Evolutionary conservation across 306 rosid genomes (phyloP).

Genomic region (Vigna angularis): DNA sequence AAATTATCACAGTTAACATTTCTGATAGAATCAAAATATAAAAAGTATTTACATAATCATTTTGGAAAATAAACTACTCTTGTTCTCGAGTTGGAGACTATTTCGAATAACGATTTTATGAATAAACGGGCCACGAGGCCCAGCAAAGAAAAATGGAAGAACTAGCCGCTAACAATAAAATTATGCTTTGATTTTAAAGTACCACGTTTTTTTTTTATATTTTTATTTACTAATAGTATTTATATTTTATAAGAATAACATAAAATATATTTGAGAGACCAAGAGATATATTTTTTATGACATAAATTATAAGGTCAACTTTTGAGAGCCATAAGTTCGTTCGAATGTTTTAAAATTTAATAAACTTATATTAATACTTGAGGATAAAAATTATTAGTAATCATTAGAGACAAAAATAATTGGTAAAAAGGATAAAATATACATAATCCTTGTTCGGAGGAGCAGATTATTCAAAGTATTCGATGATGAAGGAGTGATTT

Average conservation of each 20-base stretch:
- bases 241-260: neutral
- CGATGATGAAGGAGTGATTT: constrained; percentile 42
- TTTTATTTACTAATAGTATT: neutral
- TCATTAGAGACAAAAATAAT: constrained; percentile 25
- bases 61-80: neutral
- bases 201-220: neutral
- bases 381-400: constrained; percentile 29
- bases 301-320: neutral
- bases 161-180: too few relatives aligned
- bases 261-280: neutral
- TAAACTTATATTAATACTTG: neutral
- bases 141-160: neutral
- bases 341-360: neutral
- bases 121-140: neutral
- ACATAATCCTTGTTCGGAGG: neutral
- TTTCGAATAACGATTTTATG: neutral
- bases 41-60: neutral
- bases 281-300: neutral
- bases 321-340: neutral
- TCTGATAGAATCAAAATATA: too few relatives aligned
- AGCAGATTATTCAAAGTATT: neutral
- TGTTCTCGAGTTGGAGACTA: neutral
- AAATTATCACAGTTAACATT: too few relatives aligned
- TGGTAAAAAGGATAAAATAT: neutral
- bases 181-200: neutral